A percentile compares a stretch with the other conserved stretches of the same genome.
phyloP scores from a whole-genome alignment of 208 protist species.

The Acanthamoeba comandoni region DNA sequence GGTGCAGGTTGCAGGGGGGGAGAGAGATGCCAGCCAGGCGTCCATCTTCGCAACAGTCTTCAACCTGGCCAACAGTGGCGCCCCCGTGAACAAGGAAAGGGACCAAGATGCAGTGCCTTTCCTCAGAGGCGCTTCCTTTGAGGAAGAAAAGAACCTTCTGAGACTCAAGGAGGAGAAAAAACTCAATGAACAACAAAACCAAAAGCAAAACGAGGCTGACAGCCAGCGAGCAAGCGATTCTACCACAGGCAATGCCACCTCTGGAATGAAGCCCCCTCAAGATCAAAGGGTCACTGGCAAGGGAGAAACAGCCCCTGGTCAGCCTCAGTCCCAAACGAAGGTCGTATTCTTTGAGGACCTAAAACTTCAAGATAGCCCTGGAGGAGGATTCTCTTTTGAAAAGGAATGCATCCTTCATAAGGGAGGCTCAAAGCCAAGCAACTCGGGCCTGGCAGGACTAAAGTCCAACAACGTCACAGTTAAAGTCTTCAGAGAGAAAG shows the following conservation, averaged over 20 bases:
- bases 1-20: not conserved
- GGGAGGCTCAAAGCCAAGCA: not conserved
- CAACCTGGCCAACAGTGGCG: not conserved
- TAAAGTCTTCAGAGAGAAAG: conserved; percentile 47
- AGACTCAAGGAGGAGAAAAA: not conserved
- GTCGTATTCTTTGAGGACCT: not conserved
- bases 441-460: conserved; percentile 35
- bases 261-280: not conserved
- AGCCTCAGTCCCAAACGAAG: too few species aligned
- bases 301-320: not conserved
- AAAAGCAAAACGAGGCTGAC: not conserved
- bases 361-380: too few species aligned
- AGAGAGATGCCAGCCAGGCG: not conserved
- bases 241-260: conserved; percentile 27
- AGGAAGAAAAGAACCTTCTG: conserved; percentile 47
- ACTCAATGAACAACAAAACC: not conserved
- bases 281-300: not conserved
- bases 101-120: not conserved
- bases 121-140: not conserved
- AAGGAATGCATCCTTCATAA: not conserved
- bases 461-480: conserved; percentile 58
- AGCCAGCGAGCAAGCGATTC: too few species aligned
- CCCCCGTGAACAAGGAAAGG: not conserved
- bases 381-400: not conserved
- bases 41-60: not conserved